Evolutionary conservation across 176 grass and related monocot genomes (phyloP).

Genomic region (Ensete glaucum): DNA sequence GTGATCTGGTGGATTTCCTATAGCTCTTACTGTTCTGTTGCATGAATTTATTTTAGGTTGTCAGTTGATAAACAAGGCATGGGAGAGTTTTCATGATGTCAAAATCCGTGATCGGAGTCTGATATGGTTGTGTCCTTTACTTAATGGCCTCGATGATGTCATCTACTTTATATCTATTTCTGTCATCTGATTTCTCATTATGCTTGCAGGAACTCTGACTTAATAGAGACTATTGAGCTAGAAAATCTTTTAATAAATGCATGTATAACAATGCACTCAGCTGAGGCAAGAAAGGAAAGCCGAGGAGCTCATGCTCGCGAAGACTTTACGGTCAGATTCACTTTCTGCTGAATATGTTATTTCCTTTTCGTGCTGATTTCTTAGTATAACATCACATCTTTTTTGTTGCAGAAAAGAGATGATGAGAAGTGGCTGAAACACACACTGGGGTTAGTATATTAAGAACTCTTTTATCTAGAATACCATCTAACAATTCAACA

Average conservation of each 20-base stretch:
- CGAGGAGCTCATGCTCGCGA: constrained; percentile 93
- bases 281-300: constrained; percentile 91
- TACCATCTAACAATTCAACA: not conserved
- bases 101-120: constrained; percentile 64
- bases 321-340: constrained; percentile 64
- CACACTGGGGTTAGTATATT: constrained; percentile 53
- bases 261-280: constrained; percentile 86
- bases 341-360: constrained; percentile 17
- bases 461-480: constrained; percentile 9
- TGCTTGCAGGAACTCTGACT: constrained; percentile 72
- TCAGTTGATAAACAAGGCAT: constrained; percentile 59
- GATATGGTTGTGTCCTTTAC: constrained; percentile 53
- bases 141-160: not conserved
- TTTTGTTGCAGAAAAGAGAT: constrained; percentile 63
- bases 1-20: constrained; percentile 1
- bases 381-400: not conserved
- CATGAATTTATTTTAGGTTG: constrained; percentile 35
- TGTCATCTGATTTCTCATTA: not conserved
- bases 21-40: not conserved
- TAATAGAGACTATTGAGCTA: constrained; percentile 86
- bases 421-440: constrained; percentile 81
- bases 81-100: constrained; percentile 54
- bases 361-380: not conserved
- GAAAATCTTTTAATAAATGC: constrained; percentile 96
- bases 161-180: not conserved